Evolutionary conservation across 2,329 filamentous ascomycete species (phyloP), one percentile per base, ranked within the genome.

Genomic region (Phaeosphaeriaceae sp.): DNA sequence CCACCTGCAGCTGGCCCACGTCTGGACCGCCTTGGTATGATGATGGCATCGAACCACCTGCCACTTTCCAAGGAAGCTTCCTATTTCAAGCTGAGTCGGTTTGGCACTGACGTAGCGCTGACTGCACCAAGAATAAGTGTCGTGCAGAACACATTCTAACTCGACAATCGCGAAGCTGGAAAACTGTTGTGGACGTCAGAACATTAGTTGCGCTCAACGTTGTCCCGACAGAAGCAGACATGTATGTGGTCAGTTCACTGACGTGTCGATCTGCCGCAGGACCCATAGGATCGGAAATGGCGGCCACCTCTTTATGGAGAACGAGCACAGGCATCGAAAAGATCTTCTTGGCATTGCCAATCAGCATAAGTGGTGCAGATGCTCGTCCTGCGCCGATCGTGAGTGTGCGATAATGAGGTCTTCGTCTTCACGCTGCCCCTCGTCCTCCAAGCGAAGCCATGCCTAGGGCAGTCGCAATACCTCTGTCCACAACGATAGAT

Each of bases 21-120:
- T 46, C 24, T 53, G 27, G 25, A 47, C 24, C 22, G 25, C 22
- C 36, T 47, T 53, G 51, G 42, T 24, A 53, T 53, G 51, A 53
- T 42, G 51, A 20, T 21, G 42, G 31, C 11, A 36, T 53, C 51
- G 21, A 21, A 52, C 21, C 21, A 17, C 11, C 40, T 36, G 31
- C 31, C 31, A 36, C 31, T 36, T 13, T 36, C 13, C 31, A 7
- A 36, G 31, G 31, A 36, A 36, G 50, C 17, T 36, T 27, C 45
- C 9, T 7, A 22, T 11, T 11, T 20, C 19, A 7, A 20, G 21
- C 21, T 7, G 42, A 45, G 2, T 19, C 21, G 42, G 19, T 22
- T 11, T 45, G 42, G 42, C 21, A 45, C 42, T 45, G 42, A 45
- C n/a, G 42, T 45, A 36, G 31, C 13, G 31, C 31, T 5, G n/a